Evolutionary conservation across 306 rosid species (phyloP).

Genomic region (Vigna trinervia): DNA sequence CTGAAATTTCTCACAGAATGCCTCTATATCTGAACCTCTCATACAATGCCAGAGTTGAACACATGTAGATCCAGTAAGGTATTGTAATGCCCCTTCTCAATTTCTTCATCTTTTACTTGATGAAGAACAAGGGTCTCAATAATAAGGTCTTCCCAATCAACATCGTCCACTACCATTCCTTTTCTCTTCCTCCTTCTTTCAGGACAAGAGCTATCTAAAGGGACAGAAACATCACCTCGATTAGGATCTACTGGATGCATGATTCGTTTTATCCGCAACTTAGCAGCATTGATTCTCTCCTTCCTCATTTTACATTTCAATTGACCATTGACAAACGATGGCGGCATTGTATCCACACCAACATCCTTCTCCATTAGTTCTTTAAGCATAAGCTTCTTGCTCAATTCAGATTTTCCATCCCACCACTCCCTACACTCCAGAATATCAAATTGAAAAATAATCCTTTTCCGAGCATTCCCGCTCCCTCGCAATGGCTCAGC

Average conservation of each 20-base stretch:
- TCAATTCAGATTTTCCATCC: constrained; percentile 14
- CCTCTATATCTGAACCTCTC: constrained; percentile 9
- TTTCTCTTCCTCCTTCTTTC: constrained; percentile 64
- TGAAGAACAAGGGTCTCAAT: constrained; percentile 80
- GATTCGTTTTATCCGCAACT: constrained; percentile 2
- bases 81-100: constrained; percentile 78
- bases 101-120: constrained; percentile 71
- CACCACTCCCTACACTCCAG: constrained; percentile 25
- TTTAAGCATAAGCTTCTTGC: constrained; percentile 3
- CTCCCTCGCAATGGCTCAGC: too few relatives aligned
- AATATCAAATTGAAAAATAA: not conserved
- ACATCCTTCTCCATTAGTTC: not conserved
- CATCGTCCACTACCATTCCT: constrained; percentile 41
- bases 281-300: constrained; percentile 11
- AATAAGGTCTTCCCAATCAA: constrained; percentile 82
- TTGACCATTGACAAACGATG: not conserved
- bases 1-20: constrained; percentile 21
- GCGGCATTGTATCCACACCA: constrained; percentile 12
- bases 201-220: not conserved
- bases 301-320: constrained; percentile 19
- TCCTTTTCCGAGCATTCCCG: not conserved
- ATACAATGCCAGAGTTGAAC: constrained; percentile 55
- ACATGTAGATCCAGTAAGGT: constrained; percentile 69
- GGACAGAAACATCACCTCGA: not conserved
- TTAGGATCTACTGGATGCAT: not conserved